phyloP scores from a whole-genome alignment of 208 protist species.

The Leishmania aethiopica region DNA sequence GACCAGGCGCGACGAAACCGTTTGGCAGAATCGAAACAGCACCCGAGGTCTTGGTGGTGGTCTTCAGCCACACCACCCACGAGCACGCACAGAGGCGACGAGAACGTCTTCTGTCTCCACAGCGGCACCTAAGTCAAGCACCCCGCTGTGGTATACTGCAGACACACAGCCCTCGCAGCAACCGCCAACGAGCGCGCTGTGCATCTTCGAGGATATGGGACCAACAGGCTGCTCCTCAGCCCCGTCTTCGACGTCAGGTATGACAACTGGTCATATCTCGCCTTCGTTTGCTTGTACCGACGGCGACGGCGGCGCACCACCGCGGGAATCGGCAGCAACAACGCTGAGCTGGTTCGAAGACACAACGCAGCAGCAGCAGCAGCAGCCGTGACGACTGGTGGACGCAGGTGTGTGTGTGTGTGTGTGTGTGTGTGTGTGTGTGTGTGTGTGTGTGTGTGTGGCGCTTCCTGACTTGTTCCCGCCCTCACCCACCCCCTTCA shows the following conservation, averaged over 20 bases:
- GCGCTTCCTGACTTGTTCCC: neutral
- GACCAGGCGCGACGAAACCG: neutral
- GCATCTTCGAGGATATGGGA: constrained; percentile 28
- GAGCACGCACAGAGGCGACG: constrained; percentile 19
- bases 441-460: neutral
- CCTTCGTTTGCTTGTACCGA: neutral
- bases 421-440: constrained; percentile 1
- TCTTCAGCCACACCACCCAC: constrained; percentile 7
- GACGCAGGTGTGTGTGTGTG: neutral
- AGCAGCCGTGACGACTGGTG: neutral
- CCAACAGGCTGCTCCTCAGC: neutral
- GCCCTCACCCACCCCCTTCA: neutral
- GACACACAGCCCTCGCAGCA: neutral
- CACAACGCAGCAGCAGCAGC: constrained; percentile 2
- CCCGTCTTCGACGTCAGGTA: neutral
- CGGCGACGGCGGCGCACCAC: neutral
- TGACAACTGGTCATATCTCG: neutral
- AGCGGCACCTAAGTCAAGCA: constrained; percentile 1
- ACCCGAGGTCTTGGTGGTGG: neutral
- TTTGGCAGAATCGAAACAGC: neutral
- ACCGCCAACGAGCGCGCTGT: constrained; percentile 4
- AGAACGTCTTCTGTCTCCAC: neutral
- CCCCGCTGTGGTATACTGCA: neutral
- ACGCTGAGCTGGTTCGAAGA: constrained; percentile 31
- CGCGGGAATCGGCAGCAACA: neutral